Conservation (phyloP, 331 rosid genomes). For the Quercus phellos region DNA sequence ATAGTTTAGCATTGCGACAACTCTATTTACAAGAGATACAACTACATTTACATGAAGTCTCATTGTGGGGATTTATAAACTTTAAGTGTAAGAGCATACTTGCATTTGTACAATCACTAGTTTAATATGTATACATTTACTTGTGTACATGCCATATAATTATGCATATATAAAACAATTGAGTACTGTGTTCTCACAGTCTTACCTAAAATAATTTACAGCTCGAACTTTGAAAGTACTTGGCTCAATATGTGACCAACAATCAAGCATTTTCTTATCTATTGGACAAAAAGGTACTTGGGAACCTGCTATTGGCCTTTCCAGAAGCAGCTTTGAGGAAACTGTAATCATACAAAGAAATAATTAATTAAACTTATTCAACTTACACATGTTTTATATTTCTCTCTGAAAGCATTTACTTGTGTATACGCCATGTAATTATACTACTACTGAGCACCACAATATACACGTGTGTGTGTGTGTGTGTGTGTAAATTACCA, state of each 20-base stretch:
- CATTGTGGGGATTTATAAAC: not conserved
- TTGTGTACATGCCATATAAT: no score
- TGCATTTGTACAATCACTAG: not conserved
- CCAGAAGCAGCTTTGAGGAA: conserved; percentile 70
- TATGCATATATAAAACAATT: conserved; percentile 14
- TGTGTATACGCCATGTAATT: not conserved
- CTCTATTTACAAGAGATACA: not conserved
- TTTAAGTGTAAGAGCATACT: not conserved
- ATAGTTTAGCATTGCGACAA: not conserved
- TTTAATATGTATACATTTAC: not conserved
- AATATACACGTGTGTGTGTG: not conserved
- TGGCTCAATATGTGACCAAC: conserved; percentile 86
- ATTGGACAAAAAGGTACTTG: conserved; percentile 88
- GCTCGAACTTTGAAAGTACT: conserved; percentile 73
- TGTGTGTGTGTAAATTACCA: not conserved
- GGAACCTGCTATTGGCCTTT: conserved; percentile 84
- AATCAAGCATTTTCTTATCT: conserved; percentile 81
- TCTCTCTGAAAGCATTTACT: not conserved
- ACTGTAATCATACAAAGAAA: conserved; percentile 52
- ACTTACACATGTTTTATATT: not conserved
- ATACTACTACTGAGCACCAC: not conserved
- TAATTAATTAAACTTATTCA: conserved; percentile 11
- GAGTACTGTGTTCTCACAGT: not conserved
- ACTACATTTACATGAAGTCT: not conserved
- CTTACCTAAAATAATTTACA: conserved; percentile 77